Evolutionary conservation across 2,329 filamentous ascomycete species (phyloP).

Genomic region (Dendrostoma leiphaemia): DNA sequence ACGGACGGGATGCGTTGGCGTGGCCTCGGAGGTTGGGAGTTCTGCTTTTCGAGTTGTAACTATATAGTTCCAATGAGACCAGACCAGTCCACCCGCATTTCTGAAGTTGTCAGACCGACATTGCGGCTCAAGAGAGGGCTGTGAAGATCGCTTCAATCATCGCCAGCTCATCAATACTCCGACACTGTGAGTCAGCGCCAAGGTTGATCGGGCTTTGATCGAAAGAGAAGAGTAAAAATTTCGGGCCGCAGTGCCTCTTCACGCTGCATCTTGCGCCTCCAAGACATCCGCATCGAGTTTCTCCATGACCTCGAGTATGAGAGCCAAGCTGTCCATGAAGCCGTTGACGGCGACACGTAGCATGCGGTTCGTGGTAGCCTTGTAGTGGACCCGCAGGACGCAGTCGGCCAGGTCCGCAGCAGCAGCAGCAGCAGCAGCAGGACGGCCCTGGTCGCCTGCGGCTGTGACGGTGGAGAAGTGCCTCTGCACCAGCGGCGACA

Average conservation of each 20-base stretch:
- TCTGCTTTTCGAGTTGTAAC: too few relatives aligned
- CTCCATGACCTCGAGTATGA: conserved; percentile 87
- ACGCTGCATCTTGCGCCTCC: conserved; percentile 27
- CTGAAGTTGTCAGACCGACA: background rate
- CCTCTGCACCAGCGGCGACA: conserved; percentile 59
- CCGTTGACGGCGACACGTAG: conserved; percentile 93
- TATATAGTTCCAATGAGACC: too few relatives aligned
- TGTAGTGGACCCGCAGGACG: conserved; percentile 73
- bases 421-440: too few relatives aligned
- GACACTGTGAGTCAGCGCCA: conserved; percentile 1
- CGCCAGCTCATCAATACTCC: background rate
- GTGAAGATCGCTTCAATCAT: background rate
- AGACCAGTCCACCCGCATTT: background rate
- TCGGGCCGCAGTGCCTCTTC: background rate
- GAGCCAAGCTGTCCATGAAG: conserved; percentile 85
- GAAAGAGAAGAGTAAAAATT: background rate
- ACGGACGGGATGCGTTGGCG: background rate
- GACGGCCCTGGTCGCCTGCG: too few relatives aligned
- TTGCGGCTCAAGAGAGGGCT: background rate
- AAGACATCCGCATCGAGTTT: conserved; percentile 85
- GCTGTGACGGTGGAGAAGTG: conserved; percentile 18
- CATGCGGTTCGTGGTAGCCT: conserved; percentile 93
- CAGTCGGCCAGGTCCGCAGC: conserved; percentile 27
- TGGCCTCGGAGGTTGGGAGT: background rate
- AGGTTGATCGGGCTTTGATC: background rate